Conservation (phyloP, 345 rosid genomes). For the Adansonia digitata region DNA sequence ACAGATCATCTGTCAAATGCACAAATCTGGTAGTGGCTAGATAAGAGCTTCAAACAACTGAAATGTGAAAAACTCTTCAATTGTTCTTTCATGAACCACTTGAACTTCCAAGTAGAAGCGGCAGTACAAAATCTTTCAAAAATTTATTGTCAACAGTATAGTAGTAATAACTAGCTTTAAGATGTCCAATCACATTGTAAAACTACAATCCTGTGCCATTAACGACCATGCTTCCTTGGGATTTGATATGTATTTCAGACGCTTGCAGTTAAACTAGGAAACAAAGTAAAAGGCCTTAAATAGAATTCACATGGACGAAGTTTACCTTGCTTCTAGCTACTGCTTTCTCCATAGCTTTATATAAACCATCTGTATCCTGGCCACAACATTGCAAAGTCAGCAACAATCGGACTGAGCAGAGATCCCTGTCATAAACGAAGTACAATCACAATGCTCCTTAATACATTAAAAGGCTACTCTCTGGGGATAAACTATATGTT, state of each 20-base stretch:
- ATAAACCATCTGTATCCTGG: constrained; percentile 67
- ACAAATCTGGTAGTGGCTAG: background rate
- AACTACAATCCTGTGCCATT: background rate
- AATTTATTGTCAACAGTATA: background rate
- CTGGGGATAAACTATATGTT: constrained; percentile 18
- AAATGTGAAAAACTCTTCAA: background rate
- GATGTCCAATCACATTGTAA: background rate
- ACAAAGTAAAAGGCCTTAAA: background rate
- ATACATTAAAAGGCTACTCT: constrained; percentile 32
- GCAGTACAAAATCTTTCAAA: background rate
- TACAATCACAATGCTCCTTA: constrained; percentile 52
- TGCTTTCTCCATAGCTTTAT: constrained; percentile 55
- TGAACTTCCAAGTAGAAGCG: background rate
- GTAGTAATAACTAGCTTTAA: background rate
- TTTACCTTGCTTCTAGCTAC: constrained; percentile 59
- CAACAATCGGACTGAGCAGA: constrained; percentile 56
- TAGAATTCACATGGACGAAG: background rate
- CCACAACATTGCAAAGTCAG: constrained; percentile 77
- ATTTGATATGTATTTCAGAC: constrained; percentile 5
- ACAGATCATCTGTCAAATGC: background rate
- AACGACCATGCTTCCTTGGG: background rate
- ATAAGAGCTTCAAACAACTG: background rate
- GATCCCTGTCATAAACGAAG: constrained; percentile 58
- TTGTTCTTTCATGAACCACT: background rate
- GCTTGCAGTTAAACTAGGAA: background rate